Base-by-base conservation (phyloP, 495 filamentous ascomycete genomes). In the Penicillium lividum region DNA sequence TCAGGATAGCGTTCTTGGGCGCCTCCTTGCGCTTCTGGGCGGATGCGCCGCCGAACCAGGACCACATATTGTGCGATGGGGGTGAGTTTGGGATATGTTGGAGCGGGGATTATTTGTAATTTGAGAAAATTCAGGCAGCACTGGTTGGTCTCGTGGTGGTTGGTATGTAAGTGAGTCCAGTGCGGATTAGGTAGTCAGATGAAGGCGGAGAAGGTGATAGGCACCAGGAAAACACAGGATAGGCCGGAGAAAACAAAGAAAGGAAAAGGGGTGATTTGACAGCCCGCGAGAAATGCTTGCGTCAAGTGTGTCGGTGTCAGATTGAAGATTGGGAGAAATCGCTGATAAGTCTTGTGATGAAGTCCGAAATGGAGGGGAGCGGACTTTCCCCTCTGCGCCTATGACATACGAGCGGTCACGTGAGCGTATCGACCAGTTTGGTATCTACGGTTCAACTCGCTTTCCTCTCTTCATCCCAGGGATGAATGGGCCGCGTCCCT, bases 1-100 rank as follows among this genome's bases (percentile, higher is more conserved):
- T 81, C 44, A 99, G 82, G 62, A 99, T 99, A 58, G 95, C 94
- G 80, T 97, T 92, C 84, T 99, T 99, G 43, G 94, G 90, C 60
- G 86, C 89, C 73, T 97, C 91, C 77, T 93, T 95, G 73, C 86
- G 86, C 83, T 89, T 92, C 77, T 89, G 85, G 55, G 85, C 86
- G 66, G 84, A 83, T 55, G 85, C 83, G 59, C 91, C 91, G 70
- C 90, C 89, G 68, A 94, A 91, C 91, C 89, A 93, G 70, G 85
- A 85, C 90, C 88, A 93, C 78, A 93, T 85, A 34, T 50, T 44
- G 57, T 28, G n/a, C 52, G 43, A 51, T 33, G 56, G 33, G 10
- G 45, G 18, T 40, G 29, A 50, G 5, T n/a, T 51, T 0, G 30
- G 45, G 27, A 45, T 15, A 8, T 16, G 27, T n/a, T 31, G n/a